Base-by-base conservation (phyloP, 345 rosid species). In the Limnanthes douglasii region DNA sequence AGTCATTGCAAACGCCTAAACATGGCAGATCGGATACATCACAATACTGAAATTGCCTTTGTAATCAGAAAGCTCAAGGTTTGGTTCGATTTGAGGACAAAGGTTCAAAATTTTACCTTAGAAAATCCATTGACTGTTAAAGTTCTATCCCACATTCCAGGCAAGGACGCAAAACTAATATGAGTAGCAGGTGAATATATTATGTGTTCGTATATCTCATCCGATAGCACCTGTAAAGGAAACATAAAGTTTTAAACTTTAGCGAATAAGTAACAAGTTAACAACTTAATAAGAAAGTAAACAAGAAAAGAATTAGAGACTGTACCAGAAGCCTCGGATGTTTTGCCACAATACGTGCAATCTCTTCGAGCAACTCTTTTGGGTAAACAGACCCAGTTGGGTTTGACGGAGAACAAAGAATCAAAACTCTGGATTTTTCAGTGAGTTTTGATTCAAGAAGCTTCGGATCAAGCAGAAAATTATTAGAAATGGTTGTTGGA, bases 361-460 rank as follows among this genome's bases (percentile, higher is more conserved):
- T 81, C 62, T 68, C 75, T 73, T 85, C 93, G 32, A 90, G 99
- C 69, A 85, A 47, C 45, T 62, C 53, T 68, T 70, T 80, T 22
- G 96, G 80, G 62, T 80, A 90, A 46, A 90, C 96, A n/a, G 96
- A 80, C 38, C 99, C 96, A 21, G 99, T 90, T 35, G 99, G 99
- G 51, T 92, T 85, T 4, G 96, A 85, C 33, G 96, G 99, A 46
- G 96, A 85, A 45, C 96, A 92, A 25, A 92, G 78, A 48, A 92
- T 67, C 31, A 92, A 39, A 55, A 92, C 51, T 48, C 99, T 92
- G 20, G 99, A 85, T 59, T 75, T 92, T 32, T 64, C 96, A 11
- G 64, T 85, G 37, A 92, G 39, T 23, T 57, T 67, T 21, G 83
- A 67, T 69, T 78, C 78, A 3, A 92, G 83, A 46, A 56, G 54